Conservation (phyloP, 768 basidiomycete species). For the Coprinopsis marcescibilis region DNA sequence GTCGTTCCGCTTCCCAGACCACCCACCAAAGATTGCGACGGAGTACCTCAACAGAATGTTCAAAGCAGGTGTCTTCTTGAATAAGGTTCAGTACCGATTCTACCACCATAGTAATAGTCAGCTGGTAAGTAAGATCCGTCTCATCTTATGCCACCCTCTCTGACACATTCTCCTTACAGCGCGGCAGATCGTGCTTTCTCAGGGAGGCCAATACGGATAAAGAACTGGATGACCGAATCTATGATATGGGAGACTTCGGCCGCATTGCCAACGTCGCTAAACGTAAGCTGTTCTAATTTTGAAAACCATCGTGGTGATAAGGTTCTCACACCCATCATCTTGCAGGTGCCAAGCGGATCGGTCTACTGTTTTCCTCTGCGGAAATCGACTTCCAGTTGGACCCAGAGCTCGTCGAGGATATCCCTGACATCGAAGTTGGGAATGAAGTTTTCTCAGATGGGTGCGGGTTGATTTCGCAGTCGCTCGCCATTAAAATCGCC, state of each 20-base stretch:
- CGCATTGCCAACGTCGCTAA: conserved; percentile 61
- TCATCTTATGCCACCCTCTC: not conserved
- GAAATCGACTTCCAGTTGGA: conserved; percentile 52
- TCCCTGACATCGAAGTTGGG: conserved; percentile 49
- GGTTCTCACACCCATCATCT: not conserved
- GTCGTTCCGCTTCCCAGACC: conserved; percentile 49
- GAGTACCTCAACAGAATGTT: conserved; percentile 56
- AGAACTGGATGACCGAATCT: conserved; percentile 55
- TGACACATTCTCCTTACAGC: conserved; percentile 25
- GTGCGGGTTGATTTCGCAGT: conserved; percentile 56
- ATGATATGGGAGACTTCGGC: conserved; percentile 51
- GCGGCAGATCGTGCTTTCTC: conserved; percentile 59
- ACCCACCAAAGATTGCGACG: conserved; percentile 37
- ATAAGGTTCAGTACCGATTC: conserved; percentile 58
- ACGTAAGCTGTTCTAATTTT: conserved; percentile 30
- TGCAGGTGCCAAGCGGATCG: conserved; percentile 66
- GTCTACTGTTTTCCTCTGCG: conserved; percentile 59
- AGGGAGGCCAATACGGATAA: conserved; percentile 46
- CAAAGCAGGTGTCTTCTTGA: conserved; percentile 50
- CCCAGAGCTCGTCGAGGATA: conserved; percentile 45
- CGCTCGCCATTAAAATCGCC: conserved; percentile 47
- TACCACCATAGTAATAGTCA: conserved; percentile 72
- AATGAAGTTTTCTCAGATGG: conserved; percentile 65
- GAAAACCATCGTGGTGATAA: not conserved
- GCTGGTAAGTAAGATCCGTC: conserved; percentile 33